These are phyloP conservation scores for Alternaria novae-zelandiae DNA, from an alignment of 2,329 filamentous ascomycete genomes.

Conservation along the genomic window DNA sequence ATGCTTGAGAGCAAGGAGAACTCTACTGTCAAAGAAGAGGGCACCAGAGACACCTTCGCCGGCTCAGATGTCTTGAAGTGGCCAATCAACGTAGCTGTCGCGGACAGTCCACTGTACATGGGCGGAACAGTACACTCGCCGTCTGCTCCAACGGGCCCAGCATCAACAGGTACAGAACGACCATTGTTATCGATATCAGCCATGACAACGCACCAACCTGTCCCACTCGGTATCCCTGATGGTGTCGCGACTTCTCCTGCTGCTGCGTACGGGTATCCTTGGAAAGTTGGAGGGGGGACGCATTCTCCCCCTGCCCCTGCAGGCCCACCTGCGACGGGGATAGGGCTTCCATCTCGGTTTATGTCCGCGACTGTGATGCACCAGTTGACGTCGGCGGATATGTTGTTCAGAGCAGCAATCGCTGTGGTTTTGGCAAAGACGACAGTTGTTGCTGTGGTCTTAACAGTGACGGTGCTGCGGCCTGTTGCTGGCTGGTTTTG, in stretches of 20 bases:
- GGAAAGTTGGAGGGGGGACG: constrained; percentile 8
- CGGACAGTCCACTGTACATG: neutral
- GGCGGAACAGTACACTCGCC: constrained; percentile 1
- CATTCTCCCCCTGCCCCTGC: constrained; percentile 18
- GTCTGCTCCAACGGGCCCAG: neutral
- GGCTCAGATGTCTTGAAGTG: neutral
- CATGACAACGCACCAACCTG: constrained; percentile 10
- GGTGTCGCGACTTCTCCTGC: neutral
- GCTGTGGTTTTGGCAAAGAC: neutral
- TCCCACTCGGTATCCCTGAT: neutral
- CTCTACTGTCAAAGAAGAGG: neutral
- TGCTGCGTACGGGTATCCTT: constrained; percentile 11
- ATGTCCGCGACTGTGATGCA: constrained; percentile 24
- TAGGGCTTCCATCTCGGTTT: constrained; percentile 4
- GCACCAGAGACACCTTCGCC: neutral
- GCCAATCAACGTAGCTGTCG: neutral
- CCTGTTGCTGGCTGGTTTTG: neutral
- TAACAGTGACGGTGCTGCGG: neutral
- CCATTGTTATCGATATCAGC: constrained; percentile 10
- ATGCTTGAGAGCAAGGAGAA: neutral
- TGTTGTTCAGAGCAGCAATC: neutral
- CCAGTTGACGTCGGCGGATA: neutral
- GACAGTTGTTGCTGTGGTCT: neutral
- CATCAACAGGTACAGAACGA: constrained; percentile 7
- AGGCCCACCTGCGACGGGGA: constrained; percentile 13